Base-by-base conservation (phyloP, 2,329 filamentous ascomycete species). In the Dothideomycetidae sp. region DNA sequence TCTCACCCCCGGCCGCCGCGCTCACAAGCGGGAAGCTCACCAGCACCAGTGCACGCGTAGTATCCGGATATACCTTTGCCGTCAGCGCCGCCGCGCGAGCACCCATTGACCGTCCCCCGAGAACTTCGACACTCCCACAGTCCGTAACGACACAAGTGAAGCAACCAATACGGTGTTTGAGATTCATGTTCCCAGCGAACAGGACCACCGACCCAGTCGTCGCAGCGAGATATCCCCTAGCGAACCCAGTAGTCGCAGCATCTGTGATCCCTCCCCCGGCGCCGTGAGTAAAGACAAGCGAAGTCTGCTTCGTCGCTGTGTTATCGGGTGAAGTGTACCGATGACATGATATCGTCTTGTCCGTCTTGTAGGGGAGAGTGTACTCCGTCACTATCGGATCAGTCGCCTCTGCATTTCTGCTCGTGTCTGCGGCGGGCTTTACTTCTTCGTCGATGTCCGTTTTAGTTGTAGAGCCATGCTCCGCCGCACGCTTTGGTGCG, bases 61-160 rank as follows among this genome's bases (percentile, higher is more conserved):
- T 33, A 15, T 43, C 42, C 3, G 31, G n/a, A 5, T 47, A 21
- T 14, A 57, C 49, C 2, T 46, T 47, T 0, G 54, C 56, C 3
- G 60, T 54, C 11, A 60, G 51, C 4, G 56, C 55, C 3, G 61
- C 61, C 3, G 62, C 61, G 11, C 61, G 50, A 7, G 61, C 55
- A 5, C 62, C 61, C 61, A 64, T 64, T 29, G 59, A 63, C 3
- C 60, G 45, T 2, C 62, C 61, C 1, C 60, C 60, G 2, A 63
- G 41, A 3, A 53, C 44, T 4, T 48, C 19, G 5, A 37, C 41
- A 29, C 39, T 39, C 13, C 44, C 5, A 12, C 46, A 29, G 28
- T 57, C 41, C 14, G 49, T 47, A 2, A 58, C 42, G n/a, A 59
- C 56, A 3, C 54, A 49, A 12, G 53, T 48, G 37, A 63, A 65